Conservation (phyloP, 805 yeast genomes). For the Ogataea trehalophila region DNA sequence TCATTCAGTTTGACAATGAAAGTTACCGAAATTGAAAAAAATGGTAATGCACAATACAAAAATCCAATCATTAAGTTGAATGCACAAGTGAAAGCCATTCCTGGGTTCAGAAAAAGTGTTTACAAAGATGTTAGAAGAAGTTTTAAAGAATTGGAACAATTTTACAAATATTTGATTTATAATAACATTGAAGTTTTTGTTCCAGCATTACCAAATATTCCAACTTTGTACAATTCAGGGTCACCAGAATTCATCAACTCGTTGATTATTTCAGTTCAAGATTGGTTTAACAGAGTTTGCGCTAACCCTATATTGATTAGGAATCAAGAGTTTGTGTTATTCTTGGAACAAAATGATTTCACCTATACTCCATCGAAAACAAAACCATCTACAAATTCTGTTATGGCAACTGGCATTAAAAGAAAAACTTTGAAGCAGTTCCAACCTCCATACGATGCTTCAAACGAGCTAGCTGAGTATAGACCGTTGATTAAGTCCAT, state of each 20-base stretch:
- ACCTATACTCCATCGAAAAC: conserved; percentile 36
- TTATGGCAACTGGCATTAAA: conserved; percentile 77
- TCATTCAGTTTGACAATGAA: conserved; percentile 43
- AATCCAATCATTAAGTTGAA: conserved; percentile 80
- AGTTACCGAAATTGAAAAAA: conserved; percentile 67
- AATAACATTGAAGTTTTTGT: conserved; percentile 91
- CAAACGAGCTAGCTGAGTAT: conserved; percentile 72
- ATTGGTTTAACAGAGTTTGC: conserved; percentile 78
- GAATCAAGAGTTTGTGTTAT: conserved; percentile 84
- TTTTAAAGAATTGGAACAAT: conserved; percentile 66
- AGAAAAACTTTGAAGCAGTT: conserved; percentile 90
- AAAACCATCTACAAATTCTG: conserved; percentile 33
- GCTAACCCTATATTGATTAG: conserved; percentile 74
- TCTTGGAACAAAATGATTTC: conserved; percentile 39
- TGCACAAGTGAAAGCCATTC: conserved; percentile 51
- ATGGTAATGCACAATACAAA: conserved; percentile 50
- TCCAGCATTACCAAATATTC: conserved; percentile 76
- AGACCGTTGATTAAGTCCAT: conserved; percentile 81
- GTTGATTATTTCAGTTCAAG: conserved; percentile 59
- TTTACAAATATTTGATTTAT: conserved; percentile 71
- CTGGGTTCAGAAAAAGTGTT: conserved; percentile 63
- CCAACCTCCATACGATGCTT: conserved; percentile 87
- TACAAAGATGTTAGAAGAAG: conserved; percentile 79
- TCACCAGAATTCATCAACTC: conserved; percentile 73
- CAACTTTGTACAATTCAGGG: conserved; percentile 75